phyloP scores from a whole-genome alignment of 176 grass and related monocot species.

The Phoenix roebelenii region DNA sequence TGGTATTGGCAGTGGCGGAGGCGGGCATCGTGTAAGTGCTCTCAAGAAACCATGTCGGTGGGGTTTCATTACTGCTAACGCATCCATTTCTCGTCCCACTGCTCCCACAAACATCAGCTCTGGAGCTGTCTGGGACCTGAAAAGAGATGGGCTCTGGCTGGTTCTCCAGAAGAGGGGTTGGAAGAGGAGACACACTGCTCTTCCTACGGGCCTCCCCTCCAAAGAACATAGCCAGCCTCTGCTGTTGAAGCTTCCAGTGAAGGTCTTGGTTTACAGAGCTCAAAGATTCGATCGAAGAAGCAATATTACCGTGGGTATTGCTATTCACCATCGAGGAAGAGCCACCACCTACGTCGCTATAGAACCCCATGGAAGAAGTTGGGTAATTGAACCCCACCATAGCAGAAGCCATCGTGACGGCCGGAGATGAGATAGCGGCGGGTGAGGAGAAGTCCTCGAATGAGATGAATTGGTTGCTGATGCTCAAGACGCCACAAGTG shows the following conservation, averaged over 20 bases:
- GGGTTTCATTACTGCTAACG: too few relatives aligned
- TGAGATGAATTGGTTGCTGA: slow-evolving; percentile 44
- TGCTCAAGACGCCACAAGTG: not conserved
- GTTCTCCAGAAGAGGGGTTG: not conserved
- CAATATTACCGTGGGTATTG: slow-evolving; percentile 42
- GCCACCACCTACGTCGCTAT: not conserved
- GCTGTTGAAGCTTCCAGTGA: slow-evolving; percentile 92
- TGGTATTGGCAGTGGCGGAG: too few relatives aligned
- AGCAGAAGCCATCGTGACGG: not conserved
- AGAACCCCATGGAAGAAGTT: not conserved
- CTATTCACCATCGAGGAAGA: slow-evolving; percentile 5
- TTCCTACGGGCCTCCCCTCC: slow-evolving; percentile 22
- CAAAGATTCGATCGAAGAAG: slow-evolving; percentile 84
- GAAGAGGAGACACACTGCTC: not conserved
- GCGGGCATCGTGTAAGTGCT: too few relatives aligned
- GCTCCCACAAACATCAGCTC: not conserved
- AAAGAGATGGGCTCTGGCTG: not conserved
- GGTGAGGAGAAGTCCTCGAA: slow-evolving; percentile 32
- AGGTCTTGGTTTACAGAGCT: slow-evolving; percentile 98
- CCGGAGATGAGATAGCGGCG: not conserved
- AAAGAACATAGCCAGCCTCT: slow-evolving; percentile 60
- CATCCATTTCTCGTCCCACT: too few relatives aligned
- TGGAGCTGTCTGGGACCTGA: not conserved
- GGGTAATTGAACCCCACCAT: slow-evolving; percentile 8
- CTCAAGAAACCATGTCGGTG: too few relatives aligned